A percentile compares a stretch with the other conserved stretches of the same genome.
Conservation (phyloP, 192 early-diverging fungal species). For the Linnemannia elongata region DNA sequence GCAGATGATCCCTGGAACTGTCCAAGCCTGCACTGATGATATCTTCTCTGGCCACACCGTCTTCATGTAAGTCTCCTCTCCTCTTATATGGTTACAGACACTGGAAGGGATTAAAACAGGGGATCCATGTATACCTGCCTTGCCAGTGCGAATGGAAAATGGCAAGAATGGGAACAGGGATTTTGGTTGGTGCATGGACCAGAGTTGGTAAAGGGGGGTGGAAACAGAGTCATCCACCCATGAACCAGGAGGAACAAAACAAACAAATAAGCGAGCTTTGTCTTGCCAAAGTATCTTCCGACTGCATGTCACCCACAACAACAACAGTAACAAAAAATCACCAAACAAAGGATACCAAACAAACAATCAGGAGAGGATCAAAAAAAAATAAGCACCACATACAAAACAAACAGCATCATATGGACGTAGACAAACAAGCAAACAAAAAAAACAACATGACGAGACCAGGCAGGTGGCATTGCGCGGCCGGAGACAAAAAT, state of each 20-base stretch:
- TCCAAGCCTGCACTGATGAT: slow-evolving; percentile 59
- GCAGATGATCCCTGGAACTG: slow-evolving; percentile 54
- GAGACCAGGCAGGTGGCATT: background rate
- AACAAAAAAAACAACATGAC: background rate
- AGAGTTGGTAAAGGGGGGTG: background rate
- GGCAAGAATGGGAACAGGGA: background rate
- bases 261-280: no score
- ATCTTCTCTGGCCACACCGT: slow-evolving; percentile 60
- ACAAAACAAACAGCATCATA: background rate
- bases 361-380: background rate
- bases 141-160: background rate
- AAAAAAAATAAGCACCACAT: background rate
- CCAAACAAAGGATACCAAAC: background rate
- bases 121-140: background rate
- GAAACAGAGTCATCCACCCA: background rate
- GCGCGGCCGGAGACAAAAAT: background rate
- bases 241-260: background rate
- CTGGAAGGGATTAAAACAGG: background rate
- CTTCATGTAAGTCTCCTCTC: slow-evolving; percentile 48
- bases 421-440: background rate
- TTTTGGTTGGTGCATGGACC: background rate
- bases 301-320: background rate
- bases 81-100: background rate
- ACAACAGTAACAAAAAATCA: background rate
- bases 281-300: background rate